A percentile compares a stretch with the other conserved stretches of the same genome.
Evolutionary conservation across 1,284 basidiomycete species (phyloP).

Genomic region (Vanrija pseudolonga): DNA sequence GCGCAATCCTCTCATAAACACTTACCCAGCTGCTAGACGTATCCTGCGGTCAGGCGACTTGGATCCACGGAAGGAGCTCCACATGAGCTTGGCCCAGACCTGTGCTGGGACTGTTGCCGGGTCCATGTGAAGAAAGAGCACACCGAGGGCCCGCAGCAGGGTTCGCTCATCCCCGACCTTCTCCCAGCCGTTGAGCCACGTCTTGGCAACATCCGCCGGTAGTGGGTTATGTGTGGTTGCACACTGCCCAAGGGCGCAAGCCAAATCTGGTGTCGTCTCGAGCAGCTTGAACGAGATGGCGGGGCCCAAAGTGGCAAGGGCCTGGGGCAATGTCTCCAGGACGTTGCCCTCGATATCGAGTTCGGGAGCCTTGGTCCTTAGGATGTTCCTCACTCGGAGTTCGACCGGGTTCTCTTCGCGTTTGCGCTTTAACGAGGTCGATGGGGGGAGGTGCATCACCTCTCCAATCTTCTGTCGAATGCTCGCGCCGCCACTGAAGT

Average conservation of each 20-base stretch:
- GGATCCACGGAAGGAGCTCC: conserved; percentile 11
- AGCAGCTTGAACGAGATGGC: conserved; percentile 4
- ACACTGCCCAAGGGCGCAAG: conserved; percentile 12
- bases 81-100: conserved; percentile 5
- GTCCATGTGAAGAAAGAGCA: conserved; percentile 15
- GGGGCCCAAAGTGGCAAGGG: conserved; percentile 2
- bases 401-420: conserved; percentile 1
- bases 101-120: neutral
- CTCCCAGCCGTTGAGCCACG: neutral
- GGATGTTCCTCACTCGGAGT: neutral
- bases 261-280: conserved; percentile 2
- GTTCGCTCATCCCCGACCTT: conserved; percentile 4
- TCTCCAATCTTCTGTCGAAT: no score
- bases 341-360: conserved; percentile 6
- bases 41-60: conserved; percentile 16
- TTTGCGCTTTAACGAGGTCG: conserved; percentile 15
- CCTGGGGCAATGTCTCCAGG: neutral
- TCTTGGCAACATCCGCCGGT: neutral
- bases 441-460: neutral
- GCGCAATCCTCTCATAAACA: neutral
- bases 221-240: conserved; percentile 1
- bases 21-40: conserved; percentile 24
- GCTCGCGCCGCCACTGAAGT: no score
- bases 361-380: conserved; percentile 8
- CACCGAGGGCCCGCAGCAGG: conserved; percentile 14